Conservation (phyloP, 805 yeast genomes). For the Brettanomyces anomalus region DNA sequence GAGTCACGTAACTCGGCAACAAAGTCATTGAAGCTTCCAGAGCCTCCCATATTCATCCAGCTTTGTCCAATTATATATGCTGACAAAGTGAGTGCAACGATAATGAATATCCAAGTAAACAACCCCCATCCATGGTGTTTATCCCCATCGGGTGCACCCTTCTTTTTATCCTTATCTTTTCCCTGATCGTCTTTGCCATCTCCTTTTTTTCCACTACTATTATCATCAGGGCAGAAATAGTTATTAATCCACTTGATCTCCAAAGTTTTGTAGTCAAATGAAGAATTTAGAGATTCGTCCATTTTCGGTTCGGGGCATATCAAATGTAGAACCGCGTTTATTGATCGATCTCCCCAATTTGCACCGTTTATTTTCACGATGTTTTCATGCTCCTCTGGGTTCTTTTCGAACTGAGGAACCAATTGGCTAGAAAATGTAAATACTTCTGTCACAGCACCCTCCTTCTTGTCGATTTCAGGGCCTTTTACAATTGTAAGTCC, state of each 20-base stretch:
- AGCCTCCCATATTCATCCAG: conserved; percentile 59
- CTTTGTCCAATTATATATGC: conserved; percentile 67
- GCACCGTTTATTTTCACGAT: conserved; percentile 39
- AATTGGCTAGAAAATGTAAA: conserved; percentile 45
- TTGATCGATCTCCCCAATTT: conserved; percentile 51
- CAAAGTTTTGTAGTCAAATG: conserved; percentile 31
- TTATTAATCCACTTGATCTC: conserved; percentile 15
- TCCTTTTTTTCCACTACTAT: background rate
- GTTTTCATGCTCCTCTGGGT: conserved; percentile 18
- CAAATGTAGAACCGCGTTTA: conserved; percentile 40
- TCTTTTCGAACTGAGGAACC: conserved; percentile 25
- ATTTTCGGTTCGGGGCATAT: conserved; percentile 32
- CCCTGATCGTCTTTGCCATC: conserved; percentile 15
- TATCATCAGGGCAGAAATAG: conserved; percentile 6
- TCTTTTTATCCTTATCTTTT: conserved; percentile 15
- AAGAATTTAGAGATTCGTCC: conserved; percentile 18
- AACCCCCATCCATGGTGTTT: conserved; percentile 60
- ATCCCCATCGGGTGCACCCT: conserved; percentile 20
- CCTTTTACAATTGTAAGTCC: conserved; percentile 49
- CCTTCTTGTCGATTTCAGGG: conserved; percentile 31
- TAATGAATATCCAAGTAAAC: conserved; percentile 76
- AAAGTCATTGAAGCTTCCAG: conserved; percentile 62
- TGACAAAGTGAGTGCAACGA: conserved; percentile 47
- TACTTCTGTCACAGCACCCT: conserved; percentile 45
- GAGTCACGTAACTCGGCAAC: conserved; percentile 67